Conservation (phyloP, 1,284 basidiomycete genomes). For the Cryptococcus floricola region DNA sequence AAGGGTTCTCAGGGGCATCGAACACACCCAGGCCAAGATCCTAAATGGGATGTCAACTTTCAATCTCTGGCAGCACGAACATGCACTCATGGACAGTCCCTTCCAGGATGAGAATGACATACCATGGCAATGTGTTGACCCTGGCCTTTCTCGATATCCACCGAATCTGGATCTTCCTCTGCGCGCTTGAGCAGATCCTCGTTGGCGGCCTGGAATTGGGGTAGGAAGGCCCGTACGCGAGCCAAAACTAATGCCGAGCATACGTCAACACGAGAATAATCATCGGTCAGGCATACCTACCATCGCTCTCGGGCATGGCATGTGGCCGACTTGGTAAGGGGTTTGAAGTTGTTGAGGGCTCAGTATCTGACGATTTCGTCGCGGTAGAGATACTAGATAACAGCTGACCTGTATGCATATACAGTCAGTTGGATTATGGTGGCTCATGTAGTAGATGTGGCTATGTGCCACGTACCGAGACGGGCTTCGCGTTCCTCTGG, state of each 20-base stretch:
- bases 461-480: constrained; percentile 10
- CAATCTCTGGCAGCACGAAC: not conserved
- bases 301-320: constrained; percentile 19
- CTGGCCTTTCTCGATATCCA: constrained; percentile 31
- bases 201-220: constrained; percentile 33
- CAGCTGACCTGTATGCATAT: constrained; percentile 3
- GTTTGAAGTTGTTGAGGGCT: constrained; percentile 3
- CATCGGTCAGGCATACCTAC: constrained; percentile 2
- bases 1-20: constrained; percentile 24
- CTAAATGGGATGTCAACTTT: constrained; percentile 9
- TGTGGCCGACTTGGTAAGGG: constrained; percentile 8
- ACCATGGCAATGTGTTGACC: constrained; percentile 32
- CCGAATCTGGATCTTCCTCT: constrained; percentile 21
- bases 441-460: not conserved
- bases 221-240: constrained; percentile 38
- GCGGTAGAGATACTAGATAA: constrained; percentile 8
- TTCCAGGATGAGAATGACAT: not conserved
- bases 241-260: constrained; percentile 22
- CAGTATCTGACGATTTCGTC: not conserved
- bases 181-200: constrained; percentile 25
- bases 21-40: constrained; percentile 44
- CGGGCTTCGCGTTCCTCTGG: constrained; percentile 18
- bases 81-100: not conserved
- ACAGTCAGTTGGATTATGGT: not conserved
- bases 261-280: not conserved